Evolutionary conservation across 2,329 filamentous ascomycete genomes (phyloP).

Genomic region (Fonsecaea multimorphosa): DNA sequence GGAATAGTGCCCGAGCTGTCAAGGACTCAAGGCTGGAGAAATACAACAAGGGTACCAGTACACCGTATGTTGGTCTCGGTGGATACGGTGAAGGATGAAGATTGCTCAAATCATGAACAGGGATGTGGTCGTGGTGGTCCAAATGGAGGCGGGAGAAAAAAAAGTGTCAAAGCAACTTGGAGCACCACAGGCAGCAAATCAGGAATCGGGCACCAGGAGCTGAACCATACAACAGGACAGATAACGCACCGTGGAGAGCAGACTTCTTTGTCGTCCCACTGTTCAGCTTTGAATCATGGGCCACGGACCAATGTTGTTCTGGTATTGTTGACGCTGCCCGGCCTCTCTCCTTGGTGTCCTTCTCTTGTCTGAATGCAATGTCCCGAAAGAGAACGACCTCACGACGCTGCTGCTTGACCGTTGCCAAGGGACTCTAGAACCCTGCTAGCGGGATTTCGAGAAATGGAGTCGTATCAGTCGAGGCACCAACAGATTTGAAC

Average conservation of each 20-base stretch:
- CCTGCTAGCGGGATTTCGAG: constrained; percentile 36
- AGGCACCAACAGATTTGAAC: constrained; percentile 17
- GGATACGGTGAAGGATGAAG: constrained; percentile 4
- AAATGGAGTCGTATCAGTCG: constrained; percentile 34
- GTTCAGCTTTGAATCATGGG: neutral
- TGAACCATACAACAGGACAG: constrained; percentile 3
- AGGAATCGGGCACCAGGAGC: neutral
- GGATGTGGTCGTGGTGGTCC: constrained; percentile 11
- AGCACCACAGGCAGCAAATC: neutral
- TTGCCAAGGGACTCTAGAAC: constrained; percentile 38
- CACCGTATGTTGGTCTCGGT: constrained; percentile 1
- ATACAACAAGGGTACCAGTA: neutral
- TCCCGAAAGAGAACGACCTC: constrained; percentile 15
- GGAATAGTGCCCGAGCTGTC: neutral
- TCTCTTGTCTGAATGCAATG: constrained; percentile 9
- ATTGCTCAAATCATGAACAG: neutral
- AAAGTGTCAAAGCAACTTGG: neutral
- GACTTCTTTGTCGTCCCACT: constrained; percentile 5
- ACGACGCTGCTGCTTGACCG: constrained; percentile 32
- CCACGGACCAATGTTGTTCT: neutral
- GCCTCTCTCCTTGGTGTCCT: constrained; percentile 4
- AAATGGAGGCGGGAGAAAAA: constrained; percentile 3
- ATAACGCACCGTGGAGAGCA: constrained; percentile 7
- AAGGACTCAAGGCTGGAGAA: neutral
- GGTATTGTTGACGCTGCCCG: neutral